Base-by-base conservation (phyloP, 331 rosid genomes). In the Erythrophleum ivorense region DNA sequence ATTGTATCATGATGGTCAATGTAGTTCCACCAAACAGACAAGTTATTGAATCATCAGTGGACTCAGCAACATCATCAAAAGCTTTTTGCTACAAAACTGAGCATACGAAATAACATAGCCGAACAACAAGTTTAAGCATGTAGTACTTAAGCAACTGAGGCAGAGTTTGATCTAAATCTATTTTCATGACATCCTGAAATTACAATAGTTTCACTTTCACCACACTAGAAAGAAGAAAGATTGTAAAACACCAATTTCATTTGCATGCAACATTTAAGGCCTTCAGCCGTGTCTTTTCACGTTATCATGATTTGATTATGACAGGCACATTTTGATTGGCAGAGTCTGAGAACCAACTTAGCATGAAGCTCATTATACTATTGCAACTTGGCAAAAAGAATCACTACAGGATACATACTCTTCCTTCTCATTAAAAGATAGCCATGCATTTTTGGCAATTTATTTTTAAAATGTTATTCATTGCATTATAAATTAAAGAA, bases 231-330 rank as follows among this genome's bases (percentile, higher is more conserved):
- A 40, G 50, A 31, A 18, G 74, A 67, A 62, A 40, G 58, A 40
- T 14, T 6, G 57, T 67, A 40, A 31, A 69, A 71, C 13, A 33
- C 24, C 34, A 24, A 46, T 29, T 31, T 50, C 34, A 54, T 33
- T 41, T 6, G 57, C 8, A 33, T 67, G 64, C 34, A 34, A 76
- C 29, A 50, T 65, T 76, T 57, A 29, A 64, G 71, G 45, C 65
- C 48, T 58, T 48, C 13, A 62, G 10, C 13, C 71, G 71, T 60
- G 43, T 10, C 58, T 40, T 33, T 50, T 49, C 71, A 73, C 59
- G 75, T 24, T 45, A 49, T n/a, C 11, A 50, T 50, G 58, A 85
- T 67, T 16, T 58, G 76, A 85, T 55, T 38, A 41, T 33, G 71
- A 31, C 57, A 67, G 50, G 76, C 59, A 31, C 43, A 49, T 13